phyloP scores from a whole-genome alignment of 495 filamentous ascomycete genomes.

The Staphylotrichum tortipilum region DNA sequence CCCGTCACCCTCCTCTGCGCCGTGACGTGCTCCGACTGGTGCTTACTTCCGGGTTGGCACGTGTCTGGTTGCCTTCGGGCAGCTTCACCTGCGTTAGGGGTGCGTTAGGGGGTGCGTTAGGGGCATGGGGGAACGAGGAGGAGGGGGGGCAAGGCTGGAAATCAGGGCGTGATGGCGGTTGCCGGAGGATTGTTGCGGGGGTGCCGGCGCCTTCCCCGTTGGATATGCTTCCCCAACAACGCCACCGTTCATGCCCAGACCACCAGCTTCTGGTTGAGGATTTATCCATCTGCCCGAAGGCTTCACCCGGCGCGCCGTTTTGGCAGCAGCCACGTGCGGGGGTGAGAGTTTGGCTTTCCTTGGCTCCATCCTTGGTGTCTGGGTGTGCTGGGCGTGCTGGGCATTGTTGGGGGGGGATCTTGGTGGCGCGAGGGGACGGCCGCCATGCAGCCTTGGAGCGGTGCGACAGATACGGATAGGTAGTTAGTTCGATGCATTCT shows the following conservation, averaged over 20 bases:
- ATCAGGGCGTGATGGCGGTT: neutral
- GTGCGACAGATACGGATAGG: no score
- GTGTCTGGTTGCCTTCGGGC: neutral
- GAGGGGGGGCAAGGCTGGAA: neutral
- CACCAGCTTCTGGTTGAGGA: neutral
- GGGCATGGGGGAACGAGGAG: neutral
- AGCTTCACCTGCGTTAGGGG: neutral
- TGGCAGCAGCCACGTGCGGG: slow-evolving; percentile 26
- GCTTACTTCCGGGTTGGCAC: neutral
- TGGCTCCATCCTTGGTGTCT: slow-evolving; percentile 2
- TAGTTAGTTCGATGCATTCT: no score
- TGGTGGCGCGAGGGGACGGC: no score
- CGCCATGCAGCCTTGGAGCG: no score
- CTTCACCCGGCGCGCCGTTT: slow-evolving; percentile 23
- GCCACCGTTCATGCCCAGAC: slow-evolving; percentile 4
- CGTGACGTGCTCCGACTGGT: neutral
- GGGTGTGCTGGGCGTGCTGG: slow-evolving; percentile 5
- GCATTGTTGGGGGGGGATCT: neutral
- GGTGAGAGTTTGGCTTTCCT: slow-evolving; percentile 10
- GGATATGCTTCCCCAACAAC: neutral
- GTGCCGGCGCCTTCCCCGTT: neutral
- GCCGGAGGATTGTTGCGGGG: neutral
- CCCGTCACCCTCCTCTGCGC: neutral
- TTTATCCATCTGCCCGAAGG: slow-evolving; percentile 28
- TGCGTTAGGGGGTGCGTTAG: no score